Evolutionary conservation across 164 flowering plant genomes (phyloP).

Genomic region (Umbilicus rupestris): DNA sequence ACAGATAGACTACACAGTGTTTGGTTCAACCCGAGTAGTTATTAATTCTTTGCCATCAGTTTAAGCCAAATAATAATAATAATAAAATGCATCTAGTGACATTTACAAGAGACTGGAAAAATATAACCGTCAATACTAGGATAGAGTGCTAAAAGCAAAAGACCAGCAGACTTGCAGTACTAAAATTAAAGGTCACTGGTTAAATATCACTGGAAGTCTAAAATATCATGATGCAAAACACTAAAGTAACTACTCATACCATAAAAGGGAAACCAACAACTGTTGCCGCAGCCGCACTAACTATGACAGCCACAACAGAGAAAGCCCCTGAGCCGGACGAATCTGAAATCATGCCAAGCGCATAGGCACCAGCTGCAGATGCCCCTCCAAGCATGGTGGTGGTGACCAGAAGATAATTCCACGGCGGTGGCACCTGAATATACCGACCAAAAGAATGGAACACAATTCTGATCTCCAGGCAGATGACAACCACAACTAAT

Average conservation of each 20-base stretch:
- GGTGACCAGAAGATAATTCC: conserved; percentile 78
- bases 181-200: not conserved
- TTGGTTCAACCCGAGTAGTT: not conserved
- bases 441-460: conserved; percentile 83
- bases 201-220: too few species aligned
- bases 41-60: not conserved
- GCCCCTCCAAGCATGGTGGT: conserved; percentile 86
- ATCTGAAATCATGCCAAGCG: conserved; percentile 74
- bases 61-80: not conserved
- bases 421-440: conserved; percentile 88
- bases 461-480: conserved; percentile 85
- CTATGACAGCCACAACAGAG: conserved; percentile 55
- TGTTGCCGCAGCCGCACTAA: conserved; percentile 81
- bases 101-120: not conserved
- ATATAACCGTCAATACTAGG: not conserved
- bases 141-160: not conserved
- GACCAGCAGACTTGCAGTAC: not conserved
- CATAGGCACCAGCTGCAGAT: conserved; percentile 60
- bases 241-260: conserved; percentile 38
- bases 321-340: conserved; percentile 62
- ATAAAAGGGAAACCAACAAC: conserved; percentile 78
- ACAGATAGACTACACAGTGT: not conserved
- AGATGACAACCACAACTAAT: conserved; percentile 59
- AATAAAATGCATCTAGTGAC: not conserved
- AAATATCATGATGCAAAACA: not conserved